These are phyloP conservation scores for Aspergillus sparsus DNA, from an alignment of 495 filamentous ascomycete species.

Conservation along the genomic window DNA sequence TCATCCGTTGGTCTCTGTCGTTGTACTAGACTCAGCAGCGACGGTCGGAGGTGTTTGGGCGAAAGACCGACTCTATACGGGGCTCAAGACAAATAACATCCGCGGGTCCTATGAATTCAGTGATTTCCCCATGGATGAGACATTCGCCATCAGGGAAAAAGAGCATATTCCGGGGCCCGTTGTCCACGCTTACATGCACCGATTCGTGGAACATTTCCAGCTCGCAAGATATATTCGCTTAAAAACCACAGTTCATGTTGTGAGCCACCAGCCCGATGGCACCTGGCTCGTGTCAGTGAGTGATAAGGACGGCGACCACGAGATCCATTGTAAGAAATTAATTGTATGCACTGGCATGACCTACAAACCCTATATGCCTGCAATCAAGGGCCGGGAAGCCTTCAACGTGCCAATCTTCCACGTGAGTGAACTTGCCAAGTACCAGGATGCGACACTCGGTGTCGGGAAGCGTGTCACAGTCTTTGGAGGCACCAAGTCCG, in stretches of 20 bases:
- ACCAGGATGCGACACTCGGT: constrained; percentile 39
- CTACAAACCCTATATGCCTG: constrained; percentile 58
- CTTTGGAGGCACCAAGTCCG: constrained; percentile 73
- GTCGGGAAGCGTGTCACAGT: constrained; percentile 52
- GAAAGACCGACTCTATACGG: constrained; percentile 62
- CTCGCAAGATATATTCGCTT: constrained; percentile 57
- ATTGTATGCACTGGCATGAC: constrained; percentile 72
- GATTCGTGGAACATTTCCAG: constrained; percentile 60
- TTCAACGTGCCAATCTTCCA: constrained; percentile 66
- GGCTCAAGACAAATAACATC: constrained; percentile 65
- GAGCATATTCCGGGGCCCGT: constrained; percentile 69
- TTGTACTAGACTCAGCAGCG: constrained; percentile 54
- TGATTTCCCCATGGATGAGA: constrained; percentile 71
- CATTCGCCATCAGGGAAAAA: constrained; percentile 58
- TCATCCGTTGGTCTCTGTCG: constrained; percentile 49
- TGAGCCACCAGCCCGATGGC: constrained; percentile 44
- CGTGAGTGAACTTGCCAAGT: constrained; percentile 54
- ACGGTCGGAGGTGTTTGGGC: constrained; percentile 75
- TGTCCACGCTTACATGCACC: constrained; percentile 64
- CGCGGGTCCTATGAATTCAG: constrained; percentile 68
- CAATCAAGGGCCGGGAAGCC: constrained; percentile 46
- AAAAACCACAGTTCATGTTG: constrained; percentile 52
- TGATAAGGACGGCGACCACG: not conserved
- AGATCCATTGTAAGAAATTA: constrained; percentile 57
- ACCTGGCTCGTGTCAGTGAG: constrained; percentile 43